These are phyloP conservation scores for Pseudoneurospora amorphoporcata DNA, from an alignment of 495 filamentous ascomycete genomes.

Conservation along the genomic window DNA sequence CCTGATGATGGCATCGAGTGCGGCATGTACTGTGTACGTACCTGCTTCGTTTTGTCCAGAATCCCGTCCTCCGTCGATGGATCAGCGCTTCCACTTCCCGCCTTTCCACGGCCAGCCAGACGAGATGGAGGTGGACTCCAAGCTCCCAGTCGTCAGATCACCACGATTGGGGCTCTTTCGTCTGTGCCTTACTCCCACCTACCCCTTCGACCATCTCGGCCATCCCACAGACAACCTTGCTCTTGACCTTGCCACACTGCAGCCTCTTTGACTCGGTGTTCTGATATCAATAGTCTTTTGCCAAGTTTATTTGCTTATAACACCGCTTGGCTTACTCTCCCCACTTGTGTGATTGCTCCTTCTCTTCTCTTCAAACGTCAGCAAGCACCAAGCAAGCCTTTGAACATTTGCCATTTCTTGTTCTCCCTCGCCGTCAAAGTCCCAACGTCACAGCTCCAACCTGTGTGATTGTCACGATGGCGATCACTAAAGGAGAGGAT, in stretches of 20 bases:
- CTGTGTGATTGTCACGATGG: conserved; percentile 11
- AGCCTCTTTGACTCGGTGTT: background rate
- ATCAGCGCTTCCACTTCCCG: background rate
- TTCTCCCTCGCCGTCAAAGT: background rate
- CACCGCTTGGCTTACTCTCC: background rate
- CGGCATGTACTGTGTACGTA: background rate
- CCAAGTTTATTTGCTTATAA: background rate
- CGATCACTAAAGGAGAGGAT: conserved; percentile 31
- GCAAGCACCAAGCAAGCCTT: background rate
- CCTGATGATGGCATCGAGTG: background rate
- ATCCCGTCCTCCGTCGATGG: background rate
- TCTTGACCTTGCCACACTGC: background rate
- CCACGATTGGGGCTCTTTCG: background rate
- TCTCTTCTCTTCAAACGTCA: background rate
- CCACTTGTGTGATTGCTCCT: background rate
- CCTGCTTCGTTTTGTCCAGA: background rate
- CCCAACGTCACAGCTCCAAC: background rate
- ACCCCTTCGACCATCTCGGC: background rate
- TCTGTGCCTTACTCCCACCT: background rate
- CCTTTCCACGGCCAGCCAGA: background rate
- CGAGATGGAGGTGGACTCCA: background rate
- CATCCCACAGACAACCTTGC: background rate
- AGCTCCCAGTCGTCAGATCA: background rate
- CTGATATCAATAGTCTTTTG: background rate
- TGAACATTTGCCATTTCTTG: background rate